Conservation (phyloP, 2,329 filamentous ascomycete species). For the Sporothrix euskadiensis region DNA sequence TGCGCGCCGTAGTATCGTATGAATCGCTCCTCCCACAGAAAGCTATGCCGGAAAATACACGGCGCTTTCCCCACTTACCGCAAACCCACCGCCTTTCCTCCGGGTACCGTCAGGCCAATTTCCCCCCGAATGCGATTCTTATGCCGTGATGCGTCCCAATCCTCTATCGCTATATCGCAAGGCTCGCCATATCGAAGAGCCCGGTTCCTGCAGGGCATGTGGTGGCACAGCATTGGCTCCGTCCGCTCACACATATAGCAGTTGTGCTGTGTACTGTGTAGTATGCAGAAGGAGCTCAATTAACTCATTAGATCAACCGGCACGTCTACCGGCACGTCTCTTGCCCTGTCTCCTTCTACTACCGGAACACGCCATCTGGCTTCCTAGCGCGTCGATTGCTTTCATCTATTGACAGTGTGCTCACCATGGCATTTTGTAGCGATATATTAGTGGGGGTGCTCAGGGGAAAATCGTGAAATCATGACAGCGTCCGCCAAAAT, state of each 20-base stretch:
- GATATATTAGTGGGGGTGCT: not conserved
- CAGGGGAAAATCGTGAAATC: not conserved
- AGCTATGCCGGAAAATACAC: not conserved
- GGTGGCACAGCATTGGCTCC: constrained; percentile 5
- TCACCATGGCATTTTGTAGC: not conserved
- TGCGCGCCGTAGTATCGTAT: not conserved
- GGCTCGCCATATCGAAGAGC: not conserved
- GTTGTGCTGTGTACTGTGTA: not conserved
- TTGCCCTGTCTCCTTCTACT: not conserved
- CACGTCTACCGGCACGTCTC: not conserved
- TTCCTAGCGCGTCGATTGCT: not conserved
- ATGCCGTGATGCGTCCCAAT: not conserved
- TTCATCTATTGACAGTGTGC: not conserved
- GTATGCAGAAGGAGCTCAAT: not conserved
- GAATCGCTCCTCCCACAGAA: too few relatives aligned
- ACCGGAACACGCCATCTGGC: not conserved
- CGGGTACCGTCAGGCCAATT: not conserved
- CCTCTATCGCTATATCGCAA: not conserved
- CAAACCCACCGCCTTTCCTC: not conserved
- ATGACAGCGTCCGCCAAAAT: not conserved
- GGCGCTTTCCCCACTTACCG: constrained; percentile 1
- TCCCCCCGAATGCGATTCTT: not conserved
- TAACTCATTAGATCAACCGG: not conserved
- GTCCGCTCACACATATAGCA: not conserved
- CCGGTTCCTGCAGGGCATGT: constrained; percentile 17